phyloP scores from a whole-genome alignment of 106 monocot species.

The Apostasia ramifera region DNA sequence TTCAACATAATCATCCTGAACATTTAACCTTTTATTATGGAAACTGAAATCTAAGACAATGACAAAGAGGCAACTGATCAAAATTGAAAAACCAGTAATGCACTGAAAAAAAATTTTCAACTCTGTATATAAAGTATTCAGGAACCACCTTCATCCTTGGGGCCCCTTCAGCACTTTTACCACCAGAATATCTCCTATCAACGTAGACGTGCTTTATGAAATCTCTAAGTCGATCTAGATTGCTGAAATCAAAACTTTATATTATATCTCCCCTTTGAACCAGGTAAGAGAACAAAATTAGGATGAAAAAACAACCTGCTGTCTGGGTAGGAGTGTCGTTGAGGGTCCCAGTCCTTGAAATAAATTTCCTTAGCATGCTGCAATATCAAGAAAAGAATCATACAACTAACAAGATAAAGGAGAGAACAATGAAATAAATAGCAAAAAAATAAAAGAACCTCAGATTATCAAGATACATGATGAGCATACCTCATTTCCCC shows the following conservation, averaged over 20 bases:
- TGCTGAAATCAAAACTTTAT: slow-evolving; percentile 29
- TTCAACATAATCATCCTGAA: slow-evolving; percentile 29
- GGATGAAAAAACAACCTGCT: slow-evolving; percentile 53
- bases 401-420: not conserved
- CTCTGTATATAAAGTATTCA: slow-evolving; percentile 1
- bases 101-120: too few species aligned
- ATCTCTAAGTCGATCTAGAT: slow-evolving; percentile 67
- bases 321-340: slow-evolving; percentile 76
- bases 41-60: not conserved
- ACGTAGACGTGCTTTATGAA: slow-evolving; percentile 94
- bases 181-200: slow-evolving; percentile 62
- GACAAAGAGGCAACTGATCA: not conserved
- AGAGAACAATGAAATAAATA: not conserved
- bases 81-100: too few species aligned
- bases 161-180: slow-evolving; percentile 42
- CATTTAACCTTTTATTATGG: not conserved
- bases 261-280: slow-evolving; percentile 4
- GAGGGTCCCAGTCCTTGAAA: slow-evolving; percentile 81
- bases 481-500: slow-evolving; percentile 81
- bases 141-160: slow-evolving; percentile 48
- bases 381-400: not conserved
- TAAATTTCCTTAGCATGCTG: slow-evolving; percentile 76
- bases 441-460: not conserved
- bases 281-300: slow-evolving; percentile 5
- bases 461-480: not conserved